A percentile compares a stretch with the other conserved stretches of the same genome.
Evolutionary conservation across 305 asterid genomes (phyloP).

Genomic region (Fraxinus ornus): DNA sequence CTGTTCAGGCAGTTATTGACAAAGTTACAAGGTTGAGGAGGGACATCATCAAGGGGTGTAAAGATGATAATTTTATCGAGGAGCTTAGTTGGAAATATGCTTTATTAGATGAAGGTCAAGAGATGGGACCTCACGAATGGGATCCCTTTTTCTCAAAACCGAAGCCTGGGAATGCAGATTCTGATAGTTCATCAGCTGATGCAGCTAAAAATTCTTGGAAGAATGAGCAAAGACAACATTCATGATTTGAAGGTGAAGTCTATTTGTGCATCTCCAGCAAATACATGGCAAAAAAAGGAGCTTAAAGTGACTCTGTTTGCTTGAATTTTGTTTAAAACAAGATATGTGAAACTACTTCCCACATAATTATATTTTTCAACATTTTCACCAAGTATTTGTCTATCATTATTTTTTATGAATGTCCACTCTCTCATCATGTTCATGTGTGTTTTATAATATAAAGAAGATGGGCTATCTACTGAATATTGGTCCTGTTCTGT

Average conservation of each 20-base stretch:
- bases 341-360: conserved; percentile 4
- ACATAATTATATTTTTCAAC: background rate
- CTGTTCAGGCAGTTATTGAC: conserved; percentile 58
- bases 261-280: background rate
- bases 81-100: conserved; percentile 79
- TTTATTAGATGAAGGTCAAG: conserved; percentile 51
- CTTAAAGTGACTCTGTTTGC: background rate
- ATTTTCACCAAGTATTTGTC: background rate
- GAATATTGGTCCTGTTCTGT: background rate
- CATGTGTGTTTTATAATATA: background rate
- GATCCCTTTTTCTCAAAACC: conserved; percentile 71
- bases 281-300: background rate
- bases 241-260: conserved; percentile 21
- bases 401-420: background rate
- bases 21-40: conserved; percentile 69
- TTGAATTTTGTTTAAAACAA: conserved; percentile 2
- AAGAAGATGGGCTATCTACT: background rate
- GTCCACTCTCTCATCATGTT: background rate
- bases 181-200: conserved; percentile 44
- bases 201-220: conserved; percentile 61
- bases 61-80: conserved; percentile 46
- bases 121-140: conserved; percentile 70
- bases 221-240: conserved; percentile 49
- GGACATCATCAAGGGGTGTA: conserved; percentile 54
- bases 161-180: conserved; percentile 31